phyloP scores from a whole-genome alignment of 495 filamentous ascomycete species.

The Penicillium coffeae region DNA sequence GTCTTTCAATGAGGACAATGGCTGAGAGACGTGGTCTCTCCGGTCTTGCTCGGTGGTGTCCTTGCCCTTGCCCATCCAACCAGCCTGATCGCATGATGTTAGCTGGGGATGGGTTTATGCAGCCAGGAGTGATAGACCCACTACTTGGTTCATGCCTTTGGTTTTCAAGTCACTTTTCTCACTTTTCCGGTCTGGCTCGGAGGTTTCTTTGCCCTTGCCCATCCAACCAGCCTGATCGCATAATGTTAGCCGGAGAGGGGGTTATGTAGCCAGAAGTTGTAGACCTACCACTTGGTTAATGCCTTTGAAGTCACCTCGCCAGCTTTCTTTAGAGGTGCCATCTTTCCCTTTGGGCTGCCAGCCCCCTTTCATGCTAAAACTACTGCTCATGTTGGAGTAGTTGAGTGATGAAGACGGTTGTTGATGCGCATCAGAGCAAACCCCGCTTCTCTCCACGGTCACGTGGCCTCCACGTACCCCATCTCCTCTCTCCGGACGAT shows the following conservation, averaged over 20 bases:
- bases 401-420: no score
- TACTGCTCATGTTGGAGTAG: conserved; percentile 44
- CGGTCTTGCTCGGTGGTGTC: conserved; percentile 28
- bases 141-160: no score
- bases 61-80: conserved; percentile 50
- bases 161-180: no score
- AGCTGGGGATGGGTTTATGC: conserved; percentile 4
- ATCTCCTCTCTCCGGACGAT: no score
- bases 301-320: conserved; percentile 57
- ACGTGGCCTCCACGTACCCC: no score
- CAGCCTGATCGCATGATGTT: conserved; percentile 14
- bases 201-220: conserved; percentile 49
- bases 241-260: conserved; percentile 6
- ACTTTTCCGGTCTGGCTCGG: conserved; percentile 22
- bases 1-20: conserved; percentile 76
- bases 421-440: neutral
- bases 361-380: conserved; percentile 50
- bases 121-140: no score
- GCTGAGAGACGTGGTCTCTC: conserved; percentile 55
- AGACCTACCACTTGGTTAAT: conserved; percentile 59
- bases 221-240: conserved; percentile 27
- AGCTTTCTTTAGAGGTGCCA: conserved; percentile 49
- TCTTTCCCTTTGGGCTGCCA: conserved; percentile 58
- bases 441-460: conserved; percentile 5
- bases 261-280: neutral